Evolutionary conservation across 768 basidiomycete genomes (phyloP).

Genomic region (Termitomyces sp.): DNA sequence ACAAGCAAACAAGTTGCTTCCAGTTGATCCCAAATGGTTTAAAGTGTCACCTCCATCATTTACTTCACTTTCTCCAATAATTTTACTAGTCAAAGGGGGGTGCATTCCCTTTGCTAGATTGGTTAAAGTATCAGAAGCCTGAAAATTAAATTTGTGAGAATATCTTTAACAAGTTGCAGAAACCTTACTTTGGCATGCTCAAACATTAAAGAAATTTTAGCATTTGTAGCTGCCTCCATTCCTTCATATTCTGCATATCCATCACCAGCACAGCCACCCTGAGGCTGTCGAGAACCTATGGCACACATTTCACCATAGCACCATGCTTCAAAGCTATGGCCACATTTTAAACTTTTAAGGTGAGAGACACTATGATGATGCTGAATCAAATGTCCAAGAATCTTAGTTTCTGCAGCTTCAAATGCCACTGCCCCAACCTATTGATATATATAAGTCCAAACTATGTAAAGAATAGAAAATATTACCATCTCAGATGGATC

Average conservation of each 20-base stretch:
- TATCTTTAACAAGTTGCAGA: neutral
- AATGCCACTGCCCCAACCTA: conserved; percentile 5
- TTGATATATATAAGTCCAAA: neutral
- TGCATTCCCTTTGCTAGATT: neutral
- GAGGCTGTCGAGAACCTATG: conserved; percentile 4
- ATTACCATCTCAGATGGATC: neutral
- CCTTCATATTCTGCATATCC: conserved; percentile 6
- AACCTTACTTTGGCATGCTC: neutral
- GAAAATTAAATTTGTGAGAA: neutral
- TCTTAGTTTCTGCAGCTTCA: neutral
- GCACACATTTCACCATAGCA: conserved; percentile 8
- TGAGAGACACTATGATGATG: neutral
- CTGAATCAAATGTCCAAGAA: neutral
- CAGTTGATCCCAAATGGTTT: conserved; percentile 2
- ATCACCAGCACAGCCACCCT: conserved; percentile 9
- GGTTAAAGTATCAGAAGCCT: too few relatives aligned
- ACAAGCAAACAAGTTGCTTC: conserved; percentile 1
- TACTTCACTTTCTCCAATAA: neutral
- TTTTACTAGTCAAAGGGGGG: conserved; percentile 1
- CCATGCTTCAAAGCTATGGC: conserved; percentile 5
- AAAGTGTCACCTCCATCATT: neutral
- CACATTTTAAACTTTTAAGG: neutral
- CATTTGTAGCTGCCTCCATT: neutral
- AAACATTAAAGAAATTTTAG: neutral
- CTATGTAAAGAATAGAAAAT: too few relatives aligned